Percentiles rank a stretch among this genome's conserved stretches.
These are phyloP conservation scores for Sporisorium scitamineum DNA, from an alignment of 1,284 basidiomycete species.

Conservation along the genomic window DNA sequence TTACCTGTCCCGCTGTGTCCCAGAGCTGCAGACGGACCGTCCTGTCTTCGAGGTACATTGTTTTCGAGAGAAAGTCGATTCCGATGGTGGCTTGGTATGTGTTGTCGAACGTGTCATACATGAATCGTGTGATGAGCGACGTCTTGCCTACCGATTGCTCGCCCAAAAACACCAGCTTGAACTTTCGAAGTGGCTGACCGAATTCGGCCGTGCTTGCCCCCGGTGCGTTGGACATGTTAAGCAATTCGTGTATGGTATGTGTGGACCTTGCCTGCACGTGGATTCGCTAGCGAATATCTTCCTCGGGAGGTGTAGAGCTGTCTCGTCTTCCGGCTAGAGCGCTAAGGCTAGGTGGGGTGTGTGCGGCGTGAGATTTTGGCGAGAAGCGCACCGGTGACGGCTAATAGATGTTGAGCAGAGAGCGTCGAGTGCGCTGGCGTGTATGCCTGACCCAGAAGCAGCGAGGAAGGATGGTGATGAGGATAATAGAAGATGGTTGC, in stretches of 20 bases:
- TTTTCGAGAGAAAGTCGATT: constrained; percentile 99
- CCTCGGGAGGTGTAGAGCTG: not conserved
- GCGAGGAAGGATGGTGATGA: not conserved
- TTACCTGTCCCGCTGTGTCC: constrained; percentile 94
- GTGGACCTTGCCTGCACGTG: not conserved
- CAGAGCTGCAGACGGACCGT: constrained; percentile 95
- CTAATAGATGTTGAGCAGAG: not conserved
- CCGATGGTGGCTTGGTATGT: constrained; percentile 99
- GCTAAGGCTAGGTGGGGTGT: not conserved
- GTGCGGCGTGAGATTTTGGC: not conserved
- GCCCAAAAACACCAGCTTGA: constrained; percentile 69
- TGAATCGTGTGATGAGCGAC: constrained; percentile 90
- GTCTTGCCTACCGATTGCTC: constrained; percentile 74
- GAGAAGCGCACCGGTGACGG: not conserved
- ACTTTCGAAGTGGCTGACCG: constrained; percentile 67
- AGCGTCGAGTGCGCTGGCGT: not conserved
- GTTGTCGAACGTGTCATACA: constrained; percentile 99
- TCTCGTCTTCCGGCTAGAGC: not conserved
- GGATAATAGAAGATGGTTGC: not conserved
- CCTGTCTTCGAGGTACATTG: constrained; percentile 98
- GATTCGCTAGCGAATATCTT: not conserved
- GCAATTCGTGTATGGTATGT: not conserved
- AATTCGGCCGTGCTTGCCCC: constrained; percentile 61
- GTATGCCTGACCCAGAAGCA: not conserved
- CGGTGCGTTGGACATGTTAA: constrained; percentile 44